Conservation (phyloP, 2,329 filamentous ascomycete species). For the Monosporascus ibericus region DNA sequence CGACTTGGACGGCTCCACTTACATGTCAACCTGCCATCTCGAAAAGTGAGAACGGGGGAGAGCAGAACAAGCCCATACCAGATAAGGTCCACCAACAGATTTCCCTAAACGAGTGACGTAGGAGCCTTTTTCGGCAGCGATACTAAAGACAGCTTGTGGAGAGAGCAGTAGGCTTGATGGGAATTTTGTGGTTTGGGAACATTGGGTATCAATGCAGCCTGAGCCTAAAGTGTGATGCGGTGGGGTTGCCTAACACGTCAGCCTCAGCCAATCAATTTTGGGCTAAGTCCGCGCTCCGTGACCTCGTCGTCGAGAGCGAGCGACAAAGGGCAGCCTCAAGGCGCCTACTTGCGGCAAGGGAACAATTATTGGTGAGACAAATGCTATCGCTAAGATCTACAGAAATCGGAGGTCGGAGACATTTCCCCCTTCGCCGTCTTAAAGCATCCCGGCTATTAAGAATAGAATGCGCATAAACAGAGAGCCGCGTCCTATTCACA, state of each 20-base stretch:
- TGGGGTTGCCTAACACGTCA: slow-evolving; percentile 22
- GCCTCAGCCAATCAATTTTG: slow-evolving; percentile 23
- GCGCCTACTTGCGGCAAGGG: background rate
- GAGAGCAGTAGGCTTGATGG: slow-evolving; percentile 1
- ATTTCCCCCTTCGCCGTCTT: background rate
- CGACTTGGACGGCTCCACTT: background rate
- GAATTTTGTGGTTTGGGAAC: slow-evolving; percentile 16
- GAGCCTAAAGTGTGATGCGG: slow-evolving; percentile 27
- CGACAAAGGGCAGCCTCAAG: background rate
- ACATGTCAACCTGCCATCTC: background rate
- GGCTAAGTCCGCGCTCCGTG: slow-evolving; percentile 9
- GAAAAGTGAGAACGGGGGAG: background rate
- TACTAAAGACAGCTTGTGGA: background rate
- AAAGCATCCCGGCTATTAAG: background rate
- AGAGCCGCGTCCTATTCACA: background rate
- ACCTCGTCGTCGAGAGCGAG: slow-evolving; percentile 8
- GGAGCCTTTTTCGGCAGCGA: background rate
- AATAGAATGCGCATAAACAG: background rate
- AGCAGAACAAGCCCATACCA: slow-evolving; percentile 1
- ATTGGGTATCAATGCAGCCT: slow-evolving; percentile 41
- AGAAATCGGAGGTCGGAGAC: background rate
- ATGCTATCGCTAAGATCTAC: background rate
- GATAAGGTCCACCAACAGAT: slow-evolving; percentile 6
- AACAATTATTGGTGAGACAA: background rate
- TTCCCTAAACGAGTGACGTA: background rate